These are phyloP conservation scores for Mucor velutinosus DNA, from an alignment of 371 early-diverging fungal genomes.

Conservation along the genomic window DNA sequence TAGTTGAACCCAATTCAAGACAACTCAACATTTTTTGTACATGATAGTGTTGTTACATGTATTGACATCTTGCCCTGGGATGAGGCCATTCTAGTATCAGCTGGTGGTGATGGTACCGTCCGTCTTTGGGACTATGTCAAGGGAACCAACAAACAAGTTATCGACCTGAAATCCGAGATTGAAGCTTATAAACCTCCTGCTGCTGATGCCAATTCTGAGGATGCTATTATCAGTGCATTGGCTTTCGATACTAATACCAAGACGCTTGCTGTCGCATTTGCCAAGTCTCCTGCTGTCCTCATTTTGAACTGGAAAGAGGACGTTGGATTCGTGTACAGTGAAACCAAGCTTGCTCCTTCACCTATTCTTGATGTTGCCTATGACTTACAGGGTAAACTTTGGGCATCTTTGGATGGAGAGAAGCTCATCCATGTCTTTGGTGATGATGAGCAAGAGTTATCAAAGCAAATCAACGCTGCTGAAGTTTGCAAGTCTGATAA, in stretches of 20 bases:
- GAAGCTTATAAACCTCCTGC: constrained; percentile 47
- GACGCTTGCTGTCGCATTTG: constrained; percentile 37
- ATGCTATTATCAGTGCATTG: constrained; percentile 36
- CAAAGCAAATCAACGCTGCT: constrained; percentile 44
- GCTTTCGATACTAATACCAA: constrained; percentile 24
- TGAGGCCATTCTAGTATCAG: constrained; percentile 67
- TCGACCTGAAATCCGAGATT: constrained; percentile 48
- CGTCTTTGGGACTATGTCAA: constrained; percentile 76
- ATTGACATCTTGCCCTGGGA: constrained; percentile 56
- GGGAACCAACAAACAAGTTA: constrained; percentile 42
- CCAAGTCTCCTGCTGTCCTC: constrained; percentile 43
- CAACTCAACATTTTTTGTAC: neutral
- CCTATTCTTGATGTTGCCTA: constrained; percentile 35
- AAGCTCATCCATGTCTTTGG: constrained; percentile 1
- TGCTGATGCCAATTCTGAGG: constrained; percentile 45
- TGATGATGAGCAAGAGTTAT: constrained; percentile 21
- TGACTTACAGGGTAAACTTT: constrained; percentile 34
- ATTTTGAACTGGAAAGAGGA: constrained; percentile 34
- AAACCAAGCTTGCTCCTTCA: constrained; percentile 29
- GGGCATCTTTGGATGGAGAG: constrained; percentile 32
- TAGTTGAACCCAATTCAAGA: neutral
- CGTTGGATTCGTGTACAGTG: constrained; percentile 22
- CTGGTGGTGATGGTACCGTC: constrained; percentile 86
- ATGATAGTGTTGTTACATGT: constrained; percentile 65
- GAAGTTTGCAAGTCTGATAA: constrained; percentile 46